Evolutionary conservation across 2,329 filamentous ascomycete genomes (phyloP).

Genomic region (Helotiales sp.): DNA sequence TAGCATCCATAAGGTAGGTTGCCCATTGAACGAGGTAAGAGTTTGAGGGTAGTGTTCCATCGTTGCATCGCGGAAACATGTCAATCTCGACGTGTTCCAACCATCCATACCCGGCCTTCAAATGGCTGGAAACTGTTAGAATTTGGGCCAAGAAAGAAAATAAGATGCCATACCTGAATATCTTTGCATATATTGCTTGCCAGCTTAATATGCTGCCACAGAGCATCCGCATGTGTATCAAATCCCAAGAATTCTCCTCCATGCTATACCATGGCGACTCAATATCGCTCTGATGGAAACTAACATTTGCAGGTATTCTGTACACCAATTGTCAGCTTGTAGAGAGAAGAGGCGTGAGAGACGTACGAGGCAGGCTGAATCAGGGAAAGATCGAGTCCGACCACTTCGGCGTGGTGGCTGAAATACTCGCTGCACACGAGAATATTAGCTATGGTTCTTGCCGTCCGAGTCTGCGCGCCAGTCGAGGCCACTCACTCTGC

Average conservation of each 20-base stretch:
- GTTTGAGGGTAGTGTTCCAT: constrained; percentile 57
- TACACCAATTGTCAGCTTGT: neutral
- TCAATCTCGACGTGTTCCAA: constrained; percentile 92
- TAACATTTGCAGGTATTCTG: constrained; percentile 71
- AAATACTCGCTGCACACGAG: constrained; percentile 48
- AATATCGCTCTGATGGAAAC: constrained; percentile 73
- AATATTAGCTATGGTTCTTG: neutral
- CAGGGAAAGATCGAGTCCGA: constrained; percentile 60
- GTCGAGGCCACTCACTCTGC: constrained; percentile 60
- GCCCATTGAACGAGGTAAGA: constrained; percentile 70
- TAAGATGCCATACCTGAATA: constrained; percentile 56
- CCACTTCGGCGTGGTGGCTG: constrained; percentile 50
- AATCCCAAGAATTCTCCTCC: constrained; percentile 51
- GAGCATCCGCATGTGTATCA: constrained; percentile 81
- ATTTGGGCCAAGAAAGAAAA: neutral
- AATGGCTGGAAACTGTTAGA: constrained; percentile 54
- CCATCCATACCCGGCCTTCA: constrained; percentile 72
- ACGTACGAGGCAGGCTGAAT: constrained; percentile 59
- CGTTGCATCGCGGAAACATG: constrained; percentile 71
- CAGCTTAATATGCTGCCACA: constrained; percentile 77
- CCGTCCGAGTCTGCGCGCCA: neutral
- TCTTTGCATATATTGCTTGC: constrained; percentile 70
- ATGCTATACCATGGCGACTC: constrained; percentile 67
- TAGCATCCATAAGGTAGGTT: constrained; percentile 65
- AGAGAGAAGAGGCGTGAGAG: neutral